Base-by-base conservation (phyloP, 768 basidiomycete genomes). In the Cubamyces lactineus region DNA sequence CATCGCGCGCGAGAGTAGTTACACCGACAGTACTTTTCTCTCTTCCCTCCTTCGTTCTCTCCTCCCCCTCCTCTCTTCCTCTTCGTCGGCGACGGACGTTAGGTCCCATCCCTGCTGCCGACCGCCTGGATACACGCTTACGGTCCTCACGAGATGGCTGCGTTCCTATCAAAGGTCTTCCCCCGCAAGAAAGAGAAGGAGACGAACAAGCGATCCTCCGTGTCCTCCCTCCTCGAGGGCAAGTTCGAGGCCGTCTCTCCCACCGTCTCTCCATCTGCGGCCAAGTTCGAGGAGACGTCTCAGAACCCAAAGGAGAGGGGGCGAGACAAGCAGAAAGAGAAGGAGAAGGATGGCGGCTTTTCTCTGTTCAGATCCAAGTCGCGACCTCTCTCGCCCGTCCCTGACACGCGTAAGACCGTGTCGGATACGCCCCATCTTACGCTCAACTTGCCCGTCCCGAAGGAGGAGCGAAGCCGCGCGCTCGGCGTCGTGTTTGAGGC, bases 101-200 rank as follows among this genome's bases (percentile, higher is more conserved):
- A 64, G 63, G 63, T 64, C 63, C 63, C 34, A 39, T 56, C 53
- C 26, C 24, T 43, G 53, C 39, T 52, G 34, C 34, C 21, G 46
- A 47, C 26, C 15, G 42, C 26, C 23, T 5, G 19, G 48, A 49
- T 49, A 49, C 48, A 49, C 48, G 48, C 48, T n/a, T 23, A 39
- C 21, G 21, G 17, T 42, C 45, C n/a, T 5, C 40, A 19, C 46
- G 45, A 47, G 21, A 82, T 82, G 80, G 78, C 87, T 74, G 86
- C 87, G 64, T 89, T 91, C 79, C 74, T 91, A 70, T 84, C 86
- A 74, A 91, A 88, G 71, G 86, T 91, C 67, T 87, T 91, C 69
- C 86, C 86, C 76, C 84, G 89, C 75, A 90, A 84, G 77, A 88
- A 82, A 75, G 86, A 86, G 67, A 81, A 80, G 67, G 77, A 80